Evolutionary conservation across 2,329 filamentous ascomycete genomes (phyloP).

Genomic region (Emmonsiellopsis sp.): DNA sequence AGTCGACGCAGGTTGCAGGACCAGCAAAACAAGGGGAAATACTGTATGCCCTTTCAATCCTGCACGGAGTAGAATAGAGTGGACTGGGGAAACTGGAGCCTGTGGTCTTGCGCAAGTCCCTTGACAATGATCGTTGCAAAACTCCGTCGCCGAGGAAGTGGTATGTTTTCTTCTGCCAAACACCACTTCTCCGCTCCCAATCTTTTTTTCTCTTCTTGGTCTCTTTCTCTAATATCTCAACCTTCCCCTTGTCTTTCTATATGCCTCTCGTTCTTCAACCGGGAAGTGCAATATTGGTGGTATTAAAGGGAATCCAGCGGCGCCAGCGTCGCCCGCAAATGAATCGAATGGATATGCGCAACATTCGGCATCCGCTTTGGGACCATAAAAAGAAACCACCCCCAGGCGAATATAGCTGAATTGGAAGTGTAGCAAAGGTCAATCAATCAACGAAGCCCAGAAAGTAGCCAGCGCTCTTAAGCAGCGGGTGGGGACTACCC

Average conservation of each 20-base stretch:
- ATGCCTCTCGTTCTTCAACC: slow-evolving; percentile 4
- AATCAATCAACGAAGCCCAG: background rate
- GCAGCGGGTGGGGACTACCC: background rate
- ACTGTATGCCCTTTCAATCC: too few relatives aligned
- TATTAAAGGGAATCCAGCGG: slow-evolving; percentile 13
- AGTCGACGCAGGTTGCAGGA: too few relatives aligned
- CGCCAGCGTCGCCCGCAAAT: slow-evolving; percentile 18
- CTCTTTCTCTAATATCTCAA: background rate
- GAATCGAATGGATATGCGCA: slow-evolving; percentile 14
- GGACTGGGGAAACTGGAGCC: too few relatives aligned
- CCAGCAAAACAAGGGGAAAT: too few relatives aligned
- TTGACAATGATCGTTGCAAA: too few relatives aligned
- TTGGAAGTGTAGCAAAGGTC: background rate
- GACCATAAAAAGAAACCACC: background rate
- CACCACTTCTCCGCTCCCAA: background rate
- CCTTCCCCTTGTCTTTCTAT: background rate
- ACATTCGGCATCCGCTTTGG: slow-evolving; percentile 13
- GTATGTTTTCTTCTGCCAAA: background rate
- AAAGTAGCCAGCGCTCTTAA: background rate
- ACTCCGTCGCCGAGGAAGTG: too few relatives aligned
- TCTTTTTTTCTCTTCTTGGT: background rate
- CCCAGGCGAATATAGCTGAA: background rate
- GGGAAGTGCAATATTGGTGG: background rate
- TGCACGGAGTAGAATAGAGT: too few relatives aligned
- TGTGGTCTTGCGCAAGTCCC: too few relatives aligned